A percentile compares a stretch with the other conserved stretches of the same genome.
Evolutionary conservation across 129 eudicot species (phyloP).

Genomic region (Saposhnikovia divaricata): DNA sequence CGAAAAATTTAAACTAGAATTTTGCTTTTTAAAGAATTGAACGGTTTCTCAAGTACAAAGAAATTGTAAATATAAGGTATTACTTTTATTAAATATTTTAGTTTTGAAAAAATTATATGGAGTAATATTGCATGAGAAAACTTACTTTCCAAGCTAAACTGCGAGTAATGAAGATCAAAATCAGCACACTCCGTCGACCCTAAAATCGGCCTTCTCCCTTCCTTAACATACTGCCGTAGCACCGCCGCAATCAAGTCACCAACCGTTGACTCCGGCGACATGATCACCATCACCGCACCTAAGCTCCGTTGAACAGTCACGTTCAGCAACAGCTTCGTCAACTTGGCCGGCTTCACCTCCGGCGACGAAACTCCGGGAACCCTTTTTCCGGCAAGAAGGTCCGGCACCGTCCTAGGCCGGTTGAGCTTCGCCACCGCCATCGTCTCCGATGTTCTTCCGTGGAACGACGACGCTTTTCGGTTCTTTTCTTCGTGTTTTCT

Average conservation of each 20-base stretch:
- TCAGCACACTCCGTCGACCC: slow-evolving; percentile 24
- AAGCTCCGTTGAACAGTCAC: slow-evolving; percentile 73
- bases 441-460: slow-evolving; percentile 36
- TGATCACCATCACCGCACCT: slow-evolving; percentile 67
- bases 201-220: slow-evolving; percentile 57
- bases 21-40: too few relatives aligned
- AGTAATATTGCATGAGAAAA: neutral
- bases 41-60: too few relatives aligned
- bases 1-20: too few relatives aligned
- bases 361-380: slow-evolving; percentile 11
- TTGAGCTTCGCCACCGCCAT: slow-evolving; percentile 34
- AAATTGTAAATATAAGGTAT: too few relatives aligned
- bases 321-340: slow-evolving; percentile 70
- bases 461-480: slow-evolving; percentile 56
- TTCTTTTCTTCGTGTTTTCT: slow-evolving; percentile 30
- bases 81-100: too few relatives aligned
- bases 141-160: slow-evolving; percentile 91
- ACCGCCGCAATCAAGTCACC: slow-evolving; percentile 58
- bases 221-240: slow-evolving; percentile 53
- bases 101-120: too few relatives aligned
- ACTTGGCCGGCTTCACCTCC: slow-evolving; percentile 20
- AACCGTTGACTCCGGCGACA: slow-evolving; percentile 61
- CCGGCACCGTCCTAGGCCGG: slow-evolving; percentile 78
- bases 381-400: slow-evolving; percentile 26
- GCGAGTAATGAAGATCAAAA: slow-evolving; percentile 86